Conservation (phyloP, 2,329 filamentous ascomycete species). For the Aphanocladium album region DNA sequence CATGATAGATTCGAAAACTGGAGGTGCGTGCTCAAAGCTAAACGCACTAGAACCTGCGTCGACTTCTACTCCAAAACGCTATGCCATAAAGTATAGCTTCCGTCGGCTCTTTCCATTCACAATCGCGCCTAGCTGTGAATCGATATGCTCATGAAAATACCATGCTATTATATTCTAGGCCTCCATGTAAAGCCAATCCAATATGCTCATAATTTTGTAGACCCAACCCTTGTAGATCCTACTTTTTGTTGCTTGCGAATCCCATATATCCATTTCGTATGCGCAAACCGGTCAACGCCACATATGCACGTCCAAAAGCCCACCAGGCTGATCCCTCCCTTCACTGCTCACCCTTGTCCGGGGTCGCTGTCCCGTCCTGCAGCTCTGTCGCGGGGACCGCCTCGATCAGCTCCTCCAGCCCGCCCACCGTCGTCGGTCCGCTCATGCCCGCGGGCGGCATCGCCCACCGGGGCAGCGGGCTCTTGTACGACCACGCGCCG, state of each 20-base stretch:
- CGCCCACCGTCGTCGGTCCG: conserved; percentile 65
- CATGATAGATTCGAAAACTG: neutral
- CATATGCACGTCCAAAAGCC: neutral
- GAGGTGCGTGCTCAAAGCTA: neutral
- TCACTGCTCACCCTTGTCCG: conserved; percentile 27
- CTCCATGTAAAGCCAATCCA: neutral
- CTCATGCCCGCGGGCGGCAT: conserved; percentile 68
- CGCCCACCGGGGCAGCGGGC: conserved; percentile 80
- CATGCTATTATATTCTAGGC: neutral
- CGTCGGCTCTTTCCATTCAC: neutral
- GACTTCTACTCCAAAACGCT: neutral
- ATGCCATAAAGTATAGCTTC: neutral
- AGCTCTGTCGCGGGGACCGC: conserved; percentile 33
- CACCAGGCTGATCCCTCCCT: neutral
- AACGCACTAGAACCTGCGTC: neutral
- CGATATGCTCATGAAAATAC: neutral
- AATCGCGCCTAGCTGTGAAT: neutral
- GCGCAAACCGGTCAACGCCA: neutral
- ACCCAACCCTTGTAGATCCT: too few relatives aligned
- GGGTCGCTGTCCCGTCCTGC: conserved; percentile 33
- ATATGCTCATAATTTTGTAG: neutral
- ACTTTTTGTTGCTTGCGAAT: neutral
- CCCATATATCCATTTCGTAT: neutral
- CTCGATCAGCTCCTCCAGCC: conserved; percentile 54
- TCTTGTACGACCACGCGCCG: conserved; percentile 83